Evolutionary conservation across 2,329 filamentous ascomycete species (phyloP), one percentile per base, ranked within the genome.

Genomic region (Pyricularia grisea): DNA sequence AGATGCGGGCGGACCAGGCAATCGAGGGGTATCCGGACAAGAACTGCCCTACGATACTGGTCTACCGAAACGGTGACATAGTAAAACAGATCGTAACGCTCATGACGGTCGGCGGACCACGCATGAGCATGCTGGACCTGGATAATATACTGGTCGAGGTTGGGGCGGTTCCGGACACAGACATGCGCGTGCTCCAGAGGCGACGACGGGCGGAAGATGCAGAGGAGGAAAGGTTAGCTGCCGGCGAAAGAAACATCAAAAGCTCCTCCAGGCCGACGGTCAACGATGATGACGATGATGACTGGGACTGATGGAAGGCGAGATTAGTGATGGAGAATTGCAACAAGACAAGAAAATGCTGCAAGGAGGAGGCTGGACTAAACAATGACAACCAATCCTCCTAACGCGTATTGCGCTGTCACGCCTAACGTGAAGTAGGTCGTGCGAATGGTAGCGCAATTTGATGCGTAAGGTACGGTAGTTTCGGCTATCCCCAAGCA

Each of bases 21-120:
- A 97, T 99, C 74, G 95, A 98, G 78, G 93, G 93, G 60, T 99
- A 99, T 78, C 95, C 95, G 1, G 95, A 98, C 75, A 86, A 87
- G 69, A 99, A 99, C 78, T 97, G 93, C 70, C 95, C 95, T 1
- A 99, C 95, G 0, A 93, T 99, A 50, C 77, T 99, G 71, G 87
- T 97, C 0, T 99, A 99, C 80, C 91, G 90, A 77, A 93, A 97
- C 74, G 93, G 93, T 23, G 92, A 99, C 77, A 97, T 99, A 73
- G 89, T 89, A 77, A 92, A 89, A 81, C 95, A 99, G 80, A 81
- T 97, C 67, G 91, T 99, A n/a, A 98, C 94, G 4, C 81, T 99
- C 72, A 86, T 87, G 74, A 92, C 92, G 68, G 79, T 98, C 65
- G 88, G 88, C 11, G 95, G 95, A 4, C 84, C 87, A 3, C 84